Evolutionary conservation across 2,329 filamentous ascomycete genomes (phyloP), one percentile per base, ranked within the genome.

Genomic region (Fusarium floridanum): DNA sequence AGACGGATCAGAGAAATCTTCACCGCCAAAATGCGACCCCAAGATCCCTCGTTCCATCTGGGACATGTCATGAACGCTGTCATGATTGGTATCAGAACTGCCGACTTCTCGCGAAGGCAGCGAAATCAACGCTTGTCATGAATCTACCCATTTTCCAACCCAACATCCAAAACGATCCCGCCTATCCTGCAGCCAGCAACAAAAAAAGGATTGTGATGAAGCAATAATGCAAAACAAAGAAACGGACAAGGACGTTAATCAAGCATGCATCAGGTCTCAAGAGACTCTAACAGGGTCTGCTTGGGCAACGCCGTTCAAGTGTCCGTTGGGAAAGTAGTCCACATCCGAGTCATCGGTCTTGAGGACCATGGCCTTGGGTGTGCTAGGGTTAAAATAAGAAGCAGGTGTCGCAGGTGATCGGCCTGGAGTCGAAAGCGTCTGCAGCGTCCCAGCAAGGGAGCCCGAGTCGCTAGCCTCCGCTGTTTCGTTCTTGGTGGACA

Each of bases 331-430:
- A 1, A 68, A 43, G 6, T 64, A 17, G 11, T 72, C 69, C 2
- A 69, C 20, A 4, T 75, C 65, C 9, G 39, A n/a, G 14, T 71
- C 66, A 9, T 71, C 55, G 1, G 66, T 55, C 3, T 55, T 41
- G 11, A 74, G n/a, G 0, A 67, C 24, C 80, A 82, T 81, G 5
- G 80, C 80, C 32, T 75, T 81, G 0, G 81, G 80, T 0, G 81
- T 82, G 6, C 56, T 70, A 1, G 81, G 80, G 16, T 80, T 78
- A 22, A 79, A 81, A 1, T 20, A 48, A 24, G 43, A 24, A 29
- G 29, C 29, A 24, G 67, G 75, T 5, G 75, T 75, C 5, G 74
- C 63, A 1, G 76, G 75, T 1, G 75, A 78, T 29, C 67, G 69
- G 1, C 73, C 72, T 0, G 68, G 39, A 0, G 76, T 67, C 3